Base-by-base conservation (phyloP, 306 rosid species). In the Pyrus communis region DNA sequence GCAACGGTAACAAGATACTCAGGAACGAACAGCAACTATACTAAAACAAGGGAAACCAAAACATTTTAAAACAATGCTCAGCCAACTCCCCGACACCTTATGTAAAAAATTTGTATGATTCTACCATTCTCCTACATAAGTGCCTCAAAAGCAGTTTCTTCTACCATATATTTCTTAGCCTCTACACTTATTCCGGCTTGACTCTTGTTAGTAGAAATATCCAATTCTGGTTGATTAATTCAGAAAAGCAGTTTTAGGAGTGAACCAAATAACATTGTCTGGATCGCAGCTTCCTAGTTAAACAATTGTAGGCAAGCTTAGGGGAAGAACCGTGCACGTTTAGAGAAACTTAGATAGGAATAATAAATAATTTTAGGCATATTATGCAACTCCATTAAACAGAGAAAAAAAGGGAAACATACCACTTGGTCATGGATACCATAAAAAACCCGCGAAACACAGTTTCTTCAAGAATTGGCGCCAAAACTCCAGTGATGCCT, bases 391-490 rank as follows among this genome's bases (percentile, higher is more conserved):
- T 14, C 25, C 1, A 45, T 10, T 40, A 52, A 25, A 59, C 14
- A 4, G 46, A 19, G 65, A 51, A 17, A 10, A 69, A 23, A 5
- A 23, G 69, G 23, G 23, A 70, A 61, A 13, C 58, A 75, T 91
- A 95, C 99, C 99, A 92, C 79, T 95, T 95, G 61, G 99, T 95
- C 76, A 95, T 73, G 78, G 99, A 92, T 73, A 87, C 86, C 96
- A 95, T 85, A 42, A 95, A 83, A 84, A 95, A 92, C 59, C 98
- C 99, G 25, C 97, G 92, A 80, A 95, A 95, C 75, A 95, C 85
- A 1, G 91, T 90, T 88, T 95, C 99, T 81, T 95, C 99, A 51
- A 95, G 99, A 73, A 95, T 84, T 61, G 99, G 99, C 75, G 99
- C 99, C 40, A 95, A 86, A 82, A 95, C 88, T 12, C 97, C 99